These are phyloP conservation scores for Colletotrichum filicis DNA, from an alignment of 2,329 filamentous ascomycete genomes.

Conservation along the genomic window DNA sequence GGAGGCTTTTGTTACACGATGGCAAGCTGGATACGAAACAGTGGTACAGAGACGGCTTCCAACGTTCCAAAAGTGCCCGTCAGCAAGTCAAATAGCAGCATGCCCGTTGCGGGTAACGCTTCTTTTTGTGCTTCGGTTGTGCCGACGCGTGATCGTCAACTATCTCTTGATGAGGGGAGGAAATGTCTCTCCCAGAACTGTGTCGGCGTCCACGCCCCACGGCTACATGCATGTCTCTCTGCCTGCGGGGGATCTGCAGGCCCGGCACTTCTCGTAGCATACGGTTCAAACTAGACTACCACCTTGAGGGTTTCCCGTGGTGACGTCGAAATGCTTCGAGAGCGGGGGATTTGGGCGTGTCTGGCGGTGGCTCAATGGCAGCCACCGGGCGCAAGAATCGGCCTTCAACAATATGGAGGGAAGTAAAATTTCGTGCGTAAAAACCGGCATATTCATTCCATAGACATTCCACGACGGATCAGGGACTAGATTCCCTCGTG, in stretches of 20 bases:
- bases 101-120: background rate
- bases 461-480: background rate
- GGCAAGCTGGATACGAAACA: constrained; percentile 1
- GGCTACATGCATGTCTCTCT: background rate
- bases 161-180: background rate
- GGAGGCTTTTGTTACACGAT: background rate
- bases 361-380: background rate
- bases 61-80: background rate
- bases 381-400: background rate
- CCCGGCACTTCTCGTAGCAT: background rate
- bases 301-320: background rate
- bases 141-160: too few species aligned
- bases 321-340: background rate
- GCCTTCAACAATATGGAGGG: background rate
- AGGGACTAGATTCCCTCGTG: background rate
- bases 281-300: background rate
- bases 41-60: constrained; percentile 11
- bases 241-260: background rate
- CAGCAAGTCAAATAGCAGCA: background rate
- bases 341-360: background rate
- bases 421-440: background rate
- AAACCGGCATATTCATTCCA: background rate
- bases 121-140: background rate
- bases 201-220: background rate
- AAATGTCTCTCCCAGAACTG: background rate